Conservation (phyloP, 2,329 filamentous ascomycete genomes). For the Ploettnerulaceae sp. region DNA sequence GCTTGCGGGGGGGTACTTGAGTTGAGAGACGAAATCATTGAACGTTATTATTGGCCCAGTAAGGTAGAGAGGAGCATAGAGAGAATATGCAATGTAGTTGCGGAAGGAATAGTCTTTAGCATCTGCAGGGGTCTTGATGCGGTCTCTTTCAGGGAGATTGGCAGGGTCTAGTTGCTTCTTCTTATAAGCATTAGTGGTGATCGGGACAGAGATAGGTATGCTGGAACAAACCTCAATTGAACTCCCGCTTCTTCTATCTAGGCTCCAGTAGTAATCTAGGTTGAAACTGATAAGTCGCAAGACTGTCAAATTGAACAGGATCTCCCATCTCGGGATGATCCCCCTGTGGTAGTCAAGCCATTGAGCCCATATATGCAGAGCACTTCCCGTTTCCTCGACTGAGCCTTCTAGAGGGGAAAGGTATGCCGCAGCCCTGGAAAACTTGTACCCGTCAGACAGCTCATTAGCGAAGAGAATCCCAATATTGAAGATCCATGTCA, state of each 20-base stretch:
- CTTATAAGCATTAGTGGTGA: constrained; percentile 66
- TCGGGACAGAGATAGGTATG: background rate
- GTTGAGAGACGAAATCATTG: constrained; percentile 93
- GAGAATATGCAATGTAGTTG: constrained; percentile 82
- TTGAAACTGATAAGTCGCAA: constrained; percentile 94
- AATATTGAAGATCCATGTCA: constrained; percentile 89
- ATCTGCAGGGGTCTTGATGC: constrained; percentile 70
- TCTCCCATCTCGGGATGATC: constrained; percentile 85
- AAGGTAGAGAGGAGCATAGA: constrained; percentile 92
- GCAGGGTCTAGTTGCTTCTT: constrained; percentile 94
- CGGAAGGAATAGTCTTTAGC: constrained; percentile 68
- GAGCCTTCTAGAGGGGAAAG: constrained; percentile 37
- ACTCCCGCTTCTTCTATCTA: constrained; percentile 57
- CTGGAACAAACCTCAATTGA: constrained; percentile 69
- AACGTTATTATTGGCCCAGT: constrained; percentile 93
- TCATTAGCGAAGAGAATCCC: constrained; percentile 86
- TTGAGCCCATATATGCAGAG: constrained; percentile 48
- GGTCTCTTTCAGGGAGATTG: constrained; percentile 82
- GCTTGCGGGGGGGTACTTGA: constrained; percentile 65
- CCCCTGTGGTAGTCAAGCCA: constrained; percentile 78
- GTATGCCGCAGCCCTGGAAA: constrained; percentile 55
- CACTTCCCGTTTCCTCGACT: constrained; percentile 6
- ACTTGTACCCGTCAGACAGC: constrained; percentile 70
- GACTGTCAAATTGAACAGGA: constrained; percentile 96
- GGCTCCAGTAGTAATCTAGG: constrained; percentile 91